Evolutionary conservation across 2,329 filamentous ascomycete species (phyloP), one percentile per base, ranked within the genome.

Genomic region (Colletotrichum tropicicola): DNA sequence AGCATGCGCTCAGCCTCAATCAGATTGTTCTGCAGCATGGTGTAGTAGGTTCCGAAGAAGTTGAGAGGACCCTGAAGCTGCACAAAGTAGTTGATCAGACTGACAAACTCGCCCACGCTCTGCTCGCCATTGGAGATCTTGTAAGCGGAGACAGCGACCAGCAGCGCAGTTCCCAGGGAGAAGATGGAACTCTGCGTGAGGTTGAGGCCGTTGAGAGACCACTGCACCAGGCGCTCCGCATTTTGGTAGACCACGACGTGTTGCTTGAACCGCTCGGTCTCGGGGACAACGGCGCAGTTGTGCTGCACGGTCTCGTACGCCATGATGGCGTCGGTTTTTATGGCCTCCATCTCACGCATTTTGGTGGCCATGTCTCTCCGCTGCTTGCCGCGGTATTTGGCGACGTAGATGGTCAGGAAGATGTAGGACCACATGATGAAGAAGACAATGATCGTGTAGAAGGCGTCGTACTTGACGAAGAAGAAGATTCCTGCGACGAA

Each of bases 101-200:
- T 78, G 19, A 88, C 85, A 61, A 90, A 90, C 52, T 85, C 81
- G 61, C 86, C 83, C 15, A 89, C 85, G 3, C 78, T 79, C 61
- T 84, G 81, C 65, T 84, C 75, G 9, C 82, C 82, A 6, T 80
- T 82, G 0, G 86, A 86, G 47, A 90, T 87, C 71, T 89, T 87
- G 71, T 87, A 89, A 1, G 87, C 87, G 3, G 86, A 87, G 28
- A 90, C 84, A 66, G 84, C 86, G 65, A 87, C 87, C 1, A 87
- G 84, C n/a, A 89, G 74, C 15, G 88, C 83, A 4, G 89, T 81
- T 9, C 87, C 87, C 4, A 88, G 68, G 70, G 87, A 87, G 70
- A 90, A 89, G n/a, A 89, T 83, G 55, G 87, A 82, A 73, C 87
- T 89, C 68, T 90, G 87, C 0, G 85, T 84, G 10, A 88, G 83